Evolutionary conservation across 2,329 filamentous ascomycete genomes (phyloP).

Genomic region (Colletotrichum sp.): DNA sequence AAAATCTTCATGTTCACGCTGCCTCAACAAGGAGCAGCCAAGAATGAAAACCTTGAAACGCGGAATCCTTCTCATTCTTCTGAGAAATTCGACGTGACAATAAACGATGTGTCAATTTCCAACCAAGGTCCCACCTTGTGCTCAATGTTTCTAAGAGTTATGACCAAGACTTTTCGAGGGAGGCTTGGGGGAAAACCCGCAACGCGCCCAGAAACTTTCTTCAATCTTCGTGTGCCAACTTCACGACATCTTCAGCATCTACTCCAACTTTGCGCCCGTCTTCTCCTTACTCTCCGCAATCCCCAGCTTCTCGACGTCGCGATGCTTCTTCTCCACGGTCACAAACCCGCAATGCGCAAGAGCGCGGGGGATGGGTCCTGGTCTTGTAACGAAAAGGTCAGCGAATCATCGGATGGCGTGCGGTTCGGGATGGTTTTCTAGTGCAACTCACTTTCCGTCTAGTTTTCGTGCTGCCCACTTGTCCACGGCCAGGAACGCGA

Average conservation of each 20-base stretch:
- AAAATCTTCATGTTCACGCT: slow-evolving; percentile 2
- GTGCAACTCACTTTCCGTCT: slow-evolving; percentile 14
- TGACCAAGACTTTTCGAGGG: neutral
- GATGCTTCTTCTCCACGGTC: neutral
- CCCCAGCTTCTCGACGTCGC: neutral
- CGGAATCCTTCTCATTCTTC: neutral
- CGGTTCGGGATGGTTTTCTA: neutral
- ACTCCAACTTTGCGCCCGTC: slow-evolving; percentile 9
- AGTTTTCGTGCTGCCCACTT: slow-evolving; percentile 22
- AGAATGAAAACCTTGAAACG: slow-evolving; percentile 12
- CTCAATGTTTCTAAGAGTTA: neutral
- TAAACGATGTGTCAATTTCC: slow-evolving; percentile 4
- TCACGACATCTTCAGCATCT: neutral
- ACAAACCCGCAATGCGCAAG: slow-evolving; percentile 10
- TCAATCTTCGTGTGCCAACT: neutral
- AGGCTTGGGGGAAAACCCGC: neutral
- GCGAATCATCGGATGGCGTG: neutral
- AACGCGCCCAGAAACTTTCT: slow-evolving; percentile 2
- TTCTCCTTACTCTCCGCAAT: neutral
- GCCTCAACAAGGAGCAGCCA: slow-evolving; percentile 2
- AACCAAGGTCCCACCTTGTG: slow-evolving; percentile 1
- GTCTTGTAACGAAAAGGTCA: slow-evolving; percentile 12
- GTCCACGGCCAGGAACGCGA: slow-evolving; percentile 2
- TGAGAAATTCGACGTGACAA: neutral
- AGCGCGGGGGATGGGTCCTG: slow-evolving; percentile 12